phyloP scores from a whole-genome alignment of 257 asterid genomes.

The Solanum corneliomulleri region DNA sequence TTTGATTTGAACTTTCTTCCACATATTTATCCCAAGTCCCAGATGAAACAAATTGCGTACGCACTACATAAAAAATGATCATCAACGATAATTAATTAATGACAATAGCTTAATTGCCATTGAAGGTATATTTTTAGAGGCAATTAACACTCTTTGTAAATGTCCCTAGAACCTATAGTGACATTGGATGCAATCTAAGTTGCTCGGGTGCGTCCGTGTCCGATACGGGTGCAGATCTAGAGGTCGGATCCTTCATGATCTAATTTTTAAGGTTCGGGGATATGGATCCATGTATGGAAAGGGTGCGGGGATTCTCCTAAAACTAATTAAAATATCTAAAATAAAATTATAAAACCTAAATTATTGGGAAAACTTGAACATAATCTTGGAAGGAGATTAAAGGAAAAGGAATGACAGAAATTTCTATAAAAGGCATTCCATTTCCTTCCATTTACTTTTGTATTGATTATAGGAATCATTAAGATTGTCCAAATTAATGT shows the following conservation, averaged over 20 bases:
- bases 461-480: not conserved
- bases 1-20: not conserved
- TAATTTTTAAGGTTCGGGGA: not conserved
- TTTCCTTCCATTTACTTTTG: not conserved
- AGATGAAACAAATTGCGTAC: not conserved
- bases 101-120: not conserved
- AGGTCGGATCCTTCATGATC: not conserved
- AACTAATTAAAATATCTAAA: no score
- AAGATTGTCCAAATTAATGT: not conserved
- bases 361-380: not conserved
- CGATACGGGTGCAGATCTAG: not conserved
- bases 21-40: not conserved
- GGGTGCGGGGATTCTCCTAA: not conserved
- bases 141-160: not conserved
- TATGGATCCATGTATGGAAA: not conserved
- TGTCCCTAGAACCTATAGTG: not conserved
- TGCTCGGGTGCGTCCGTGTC: not conserved
- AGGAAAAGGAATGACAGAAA: not conserved
- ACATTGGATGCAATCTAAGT: not conserved
- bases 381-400: not conserved
- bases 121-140: not conserved
- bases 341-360: not conserved
- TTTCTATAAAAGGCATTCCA: not conserved
- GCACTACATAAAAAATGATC: not conserved
- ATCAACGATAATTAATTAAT: not conserved